Evolutionary conservation across 2,329 filamentous ascomycete genomes (phyloP), one percentile per base, ranked within the genome.

Genomic region (Alternaria solani): DNA sequence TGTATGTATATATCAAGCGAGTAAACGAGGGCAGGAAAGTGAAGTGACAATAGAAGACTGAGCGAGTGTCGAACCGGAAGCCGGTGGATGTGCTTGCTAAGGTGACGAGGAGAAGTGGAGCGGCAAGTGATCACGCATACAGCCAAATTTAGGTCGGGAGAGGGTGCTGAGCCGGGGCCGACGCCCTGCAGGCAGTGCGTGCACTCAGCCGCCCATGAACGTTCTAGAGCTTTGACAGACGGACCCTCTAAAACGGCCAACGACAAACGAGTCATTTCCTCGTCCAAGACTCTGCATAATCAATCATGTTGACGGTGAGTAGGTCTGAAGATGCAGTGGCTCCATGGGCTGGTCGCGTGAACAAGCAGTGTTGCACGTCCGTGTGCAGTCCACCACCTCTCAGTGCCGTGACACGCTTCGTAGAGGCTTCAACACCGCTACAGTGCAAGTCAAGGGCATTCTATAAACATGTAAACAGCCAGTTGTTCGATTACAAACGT

Each of bases 61-160:
- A 58, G 48, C 54, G 58, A 53, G 41, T 39, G 58, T 39, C 12
- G 39, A 47, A 18, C 39, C 28, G 49, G 58, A 49, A 51, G 52
- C 47, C 44, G 38, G 52, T 42, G 42, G 28, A 55, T n/a, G 30
- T 25, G 30, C 30, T 36, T 39, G 47, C 34, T 44, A 43, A 43
- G 20, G 32, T 41, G 39, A 48, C 38, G 46, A 51, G 26, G 46
- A 43, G 55, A 39, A 18, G 39, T 25, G 39, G 39, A 42, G 11
- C 39, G 55, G 39, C 39, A 42, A 47, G 56, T 47, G 47, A 57
- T 55, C 44, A 52, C 46, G 32, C n/a, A 11, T n/a, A 6, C 11
- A 42, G 46, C 46, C 47, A 51, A 57, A 44, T 51, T 57, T 57
- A 51, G 55, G 8, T 14, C 34, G 16, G 34, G 12, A 36, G 48